Conservation (phyloP, 345 rosid species). For the Ceriops tagal region DNA sequence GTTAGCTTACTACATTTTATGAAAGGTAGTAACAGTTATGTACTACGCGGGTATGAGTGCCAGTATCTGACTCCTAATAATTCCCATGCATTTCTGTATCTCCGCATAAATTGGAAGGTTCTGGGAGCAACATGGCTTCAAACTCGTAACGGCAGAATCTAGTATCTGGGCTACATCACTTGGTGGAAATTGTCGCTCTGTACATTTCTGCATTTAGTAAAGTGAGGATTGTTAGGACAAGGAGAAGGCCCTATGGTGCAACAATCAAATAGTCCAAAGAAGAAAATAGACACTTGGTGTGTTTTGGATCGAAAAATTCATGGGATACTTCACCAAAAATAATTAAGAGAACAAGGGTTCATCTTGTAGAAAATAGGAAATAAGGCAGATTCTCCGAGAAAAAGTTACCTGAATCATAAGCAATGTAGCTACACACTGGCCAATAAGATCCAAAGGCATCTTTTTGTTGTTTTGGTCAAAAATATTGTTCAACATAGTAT, state of each 20-base stretch:
- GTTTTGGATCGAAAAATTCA: too few relatives aligned
- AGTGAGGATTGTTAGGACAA: background rate
- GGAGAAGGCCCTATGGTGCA: too few relatives aligned
- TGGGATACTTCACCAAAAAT: background rate
- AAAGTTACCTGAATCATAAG: slow-evolving; percentile 70
- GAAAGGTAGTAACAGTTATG: background rate
- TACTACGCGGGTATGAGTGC: slow-evolving; percentile 34
- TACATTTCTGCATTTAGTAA: slow-evolving; percentile 61
- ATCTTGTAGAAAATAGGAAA: background rate
- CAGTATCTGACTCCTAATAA: slow-evolving; percentile 56
- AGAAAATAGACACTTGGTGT: background rate
- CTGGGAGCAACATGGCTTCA: slow-evolving; percentile 71
- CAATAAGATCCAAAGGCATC: slow-evolving; percentile 60
- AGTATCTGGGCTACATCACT: slow-evolving; percentile 74
- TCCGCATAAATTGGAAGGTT: slow-evolving; percentile 77
- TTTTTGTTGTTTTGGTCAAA: slow-evolving; percentile 37
- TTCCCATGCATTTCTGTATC: slow-evolving; percentile 88
- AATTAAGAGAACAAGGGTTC: background rate
- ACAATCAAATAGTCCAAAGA: too few relatives aligned
- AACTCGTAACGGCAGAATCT: slow-evolving; percentile 66
- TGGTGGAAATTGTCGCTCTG: slow-evolving; percentile 78
- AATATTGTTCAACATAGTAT: slow-evolving; percentile 27
- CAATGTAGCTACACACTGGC: slow-evolving; percentile 65
- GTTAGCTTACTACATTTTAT: too few relatives aligned
- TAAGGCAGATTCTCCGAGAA: background rate